phyloP scores from a whole-genome alignment of 139 green algal species.

The Micromonas commoda region DNA sequence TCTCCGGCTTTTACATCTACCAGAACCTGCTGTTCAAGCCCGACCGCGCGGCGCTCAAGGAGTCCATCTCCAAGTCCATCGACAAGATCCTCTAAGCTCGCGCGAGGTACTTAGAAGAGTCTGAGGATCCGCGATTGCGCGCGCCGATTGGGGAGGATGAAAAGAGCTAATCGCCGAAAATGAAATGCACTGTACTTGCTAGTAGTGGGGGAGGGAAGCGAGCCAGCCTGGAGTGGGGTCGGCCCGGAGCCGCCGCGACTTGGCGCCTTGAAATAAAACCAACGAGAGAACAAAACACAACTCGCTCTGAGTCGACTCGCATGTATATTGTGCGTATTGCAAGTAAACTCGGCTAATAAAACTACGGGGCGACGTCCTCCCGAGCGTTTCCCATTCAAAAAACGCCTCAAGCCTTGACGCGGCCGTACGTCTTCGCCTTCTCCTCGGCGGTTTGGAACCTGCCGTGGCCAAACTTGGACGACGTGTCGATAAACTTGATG shows the following conservation, averaged over 20 bases:
- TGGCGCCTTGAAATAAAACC: neutral
- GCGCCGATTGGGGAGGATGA: neutral
- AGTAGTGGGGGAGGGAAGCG: no score
- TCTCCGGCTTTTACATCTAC: conserved; percentile 35
- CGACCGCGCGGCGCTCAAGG: conserved; percentile 27
- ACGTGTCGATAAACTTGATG: conserved; percentile 98
- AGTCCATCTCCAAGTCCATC: conserved; percentile 13
- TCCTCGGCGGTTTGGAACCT: conserved; percentile 98
- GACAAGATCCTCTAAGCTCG: conserved; percentile 27
- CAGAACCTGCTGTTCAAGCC: conserved; percentile 40
- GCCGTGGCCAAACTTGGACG: conserved; percentile 96
- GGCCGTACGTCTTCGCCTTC: conserved; percentile 73
- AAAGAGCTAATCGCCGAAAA: neutral
- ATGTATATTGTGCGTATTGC: no score
- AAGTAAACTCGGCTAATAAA: no score
- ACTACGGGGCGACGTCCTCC: no score
- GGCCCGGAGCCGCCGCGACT: neutral
- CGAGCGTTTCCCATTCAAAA: no score
- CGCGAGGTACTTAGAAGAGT: no score
- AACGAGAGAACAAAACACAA: neutral
- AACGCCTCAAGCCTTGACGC: no score
- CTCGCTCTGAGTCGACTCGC: neutral
- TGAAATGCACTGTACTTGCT: neutral
- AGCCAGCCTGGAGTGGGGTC: no score
- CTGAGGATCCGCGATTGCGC: neutral